Base-by-base conservation (phyloP, 1,139 yeast species). In the Scheffersomyces segobiensis region DNA sequence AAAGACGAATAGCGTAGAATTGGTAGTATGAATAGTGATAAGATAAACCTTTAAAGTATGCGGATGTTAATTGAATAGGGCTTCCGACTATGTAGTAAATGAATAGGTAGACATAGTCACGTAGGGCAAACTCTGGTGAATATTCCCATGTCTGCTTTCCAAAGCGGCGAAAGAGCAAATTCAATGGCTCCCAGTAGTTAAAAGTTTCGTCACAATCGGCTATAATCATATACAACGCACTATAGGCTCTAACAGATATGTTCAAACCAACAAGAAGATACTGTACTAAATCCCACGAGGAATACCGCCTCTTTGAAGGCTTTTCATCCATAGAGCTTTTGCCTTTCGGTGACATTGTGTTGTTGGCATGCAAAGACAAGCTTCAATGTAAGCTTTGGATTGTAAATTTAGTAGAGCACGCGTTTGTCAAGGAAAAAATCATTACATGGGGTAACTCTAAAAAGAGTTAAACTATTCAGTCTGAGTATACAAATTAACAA, bases 101-200 rank as follows among this genome's bases (percentile, higher is more conserved):
- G 3, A 86, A 56, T 50, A 89, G 70, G 66, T 89, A 93, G 0
- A 90, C 83, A 86, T 96, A 93, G 7, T 97, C 91, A 62, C 98
- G 77, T 56, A 93, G 92, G 20, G 97, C 93, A 68, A 85, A 92
- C 57, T 83, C 91, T 0, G 98, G 98, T 0, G 97, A 91, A 71
- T 93, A 93, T 69, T 93, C 98, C 98, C 98, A 93, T 0, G 98
- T 93, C 72, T 93, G 93, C 65, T 92, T 90, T 2, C 98, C 99
- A 71, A 91, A 92, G 2, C 89, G 89, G 63, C 97, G 83, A 3
- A 89, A 75, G 49, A 93, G 67, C 56, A 89, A 80, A 69, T 93
- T 95, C 59, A 93, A 78, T 0, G 99, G 98, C 65, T 93, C 99
- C 95, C 93, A 93, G 74, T 91, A 93, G 68, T 93, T 93, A 81